phyloP scores from a whole-genome alignment of 768 basidiomycete species.

The Tulasnella sp. region DNA sequence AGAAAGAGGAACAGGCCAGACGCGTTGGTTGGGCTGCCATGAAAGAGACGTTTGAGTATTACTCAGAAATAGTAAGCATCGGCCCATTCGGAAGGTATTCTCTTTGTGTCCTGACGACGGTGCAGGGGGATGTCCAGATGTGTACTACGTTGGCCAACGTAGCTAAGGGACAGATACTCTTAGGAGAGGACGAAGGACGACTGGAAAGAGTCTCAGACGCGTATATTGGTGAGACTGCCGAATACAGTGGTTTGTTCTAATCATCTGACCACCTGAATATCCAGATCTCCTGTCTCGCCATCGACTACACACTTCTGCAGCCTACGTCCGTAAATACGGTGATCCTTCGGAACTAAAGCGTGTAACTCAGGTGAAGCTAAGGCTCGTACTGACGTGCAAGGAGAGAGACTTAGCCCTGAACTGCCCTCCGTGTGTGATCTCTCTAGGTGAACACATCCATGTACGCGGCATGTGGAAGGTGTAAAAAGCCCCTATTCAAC shows the following conservation, averaged over 20 bases:
- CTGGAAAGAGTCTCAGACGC: constrained; percentile 48
- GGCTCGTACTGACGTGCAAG: too few species aligned
- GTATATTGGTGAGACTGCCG: constrained; percentile 49
- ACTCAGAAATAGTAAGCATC: constrained; percentile 44
- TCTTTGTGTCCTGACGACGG: background rate
- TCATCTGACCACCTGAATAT: background rate
- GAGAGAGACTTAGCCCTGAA: too few species aligned
- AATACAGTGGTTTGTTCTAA: background rate
- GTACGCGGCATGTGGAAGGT: constrained; percentile 57
- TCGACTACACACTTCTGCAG: constrained; percentile 52
- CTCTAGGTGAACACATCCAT: constrained; percentile 59
- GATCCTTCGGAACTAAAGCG: constrained; percentile 40
- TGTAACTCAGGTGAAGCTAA: constrained; percentile 38
- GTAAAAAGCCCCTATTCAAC: constrained; percentile 50
- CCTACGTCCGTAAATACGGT: constrained; percentile 63
- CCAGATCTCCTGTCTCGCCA: constrained; percentile 54
- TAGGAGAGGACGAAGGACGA: constrained; percentile 29
- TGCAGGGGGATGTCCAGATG: constrained; percentile 68
- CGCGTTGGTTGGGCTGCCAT: constrained; percentile 49
- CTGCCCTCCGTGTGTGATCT: too few species aligned
- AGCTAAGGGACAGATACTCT: constrained; percentile 44
- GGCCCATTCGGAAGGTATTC: background rate
- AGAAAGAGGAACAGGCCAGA: constrained; percentile 41
- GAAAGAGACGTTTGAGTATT: constrained; percentile 45
- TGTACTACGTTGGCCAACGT: constrained; percentile 61